Evolutionary conservation across 2,329 filamentous ascomycete genomes (phyloP).

Genomic region (Pseudopyricularia javanii): DNA sequence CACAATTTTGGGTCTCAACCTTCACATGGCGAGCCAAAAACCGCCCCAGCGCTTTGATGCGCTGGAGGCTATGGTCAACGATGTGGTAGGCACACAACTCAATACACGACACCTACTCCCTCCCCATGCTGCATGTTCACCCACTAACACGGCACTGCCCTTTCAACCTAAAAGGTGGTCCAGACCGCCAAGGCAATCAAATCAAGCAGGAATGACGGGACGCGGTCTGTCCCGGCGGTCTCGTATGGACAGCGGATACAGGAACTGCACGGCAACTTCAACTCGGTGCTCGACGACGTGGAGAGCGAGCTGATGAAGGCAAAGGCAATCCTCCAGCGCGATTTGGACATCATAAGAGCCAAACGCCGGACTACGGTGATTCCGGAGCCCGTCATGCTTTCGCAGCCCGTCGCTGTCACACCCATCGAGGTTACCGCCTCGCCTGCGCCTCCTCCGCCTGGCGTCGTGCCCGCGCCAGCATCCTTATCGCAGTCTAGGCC

Average conservation of each 20-base stretch:
- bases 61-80: constrained; percentile 41
- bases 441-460: neutral
- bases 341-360: constrained; percentile 31
- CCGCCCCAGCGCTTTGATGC: constrained; percentile 28
- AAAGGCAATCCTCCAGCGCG: constrained; percentile 42
- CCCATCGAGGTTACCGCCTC: neutral
- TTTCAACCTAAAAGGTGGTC: constrained; percentile 31
- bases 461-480: neutral
- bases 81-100: constrained; percentile 37
- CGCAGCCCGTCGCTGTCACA: constrained; percentile 10
- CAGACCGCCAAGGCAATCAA: constrained; percentile 46
- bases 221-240: constrained; percentile 18
- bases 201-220: constrained; percentile 31
- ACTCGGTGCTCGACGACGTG: constrained; percentile 41
- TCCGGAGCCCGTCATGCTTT: constrained; percentile 8
- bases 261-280: constrained; percentile 34
- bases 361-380: constrained; percentile 12
- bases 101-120: neutral
- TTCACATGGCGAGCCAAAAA: constrained; percentile 17
- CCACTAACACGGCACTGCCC: constrained; percentile 2
- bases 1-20: neutral
- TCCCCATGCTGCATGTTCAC: neutral
- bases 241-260: constrained; percentile 27
- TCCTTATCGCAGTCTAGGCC: constrained; percentile 1
- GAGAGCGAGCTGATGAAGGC: constrained; percentile 46